Evolutionary conservation across 495 filamentous ascomycete species (phyloP).

Genomic region (Recurvomyces mirabilis): DNA sequence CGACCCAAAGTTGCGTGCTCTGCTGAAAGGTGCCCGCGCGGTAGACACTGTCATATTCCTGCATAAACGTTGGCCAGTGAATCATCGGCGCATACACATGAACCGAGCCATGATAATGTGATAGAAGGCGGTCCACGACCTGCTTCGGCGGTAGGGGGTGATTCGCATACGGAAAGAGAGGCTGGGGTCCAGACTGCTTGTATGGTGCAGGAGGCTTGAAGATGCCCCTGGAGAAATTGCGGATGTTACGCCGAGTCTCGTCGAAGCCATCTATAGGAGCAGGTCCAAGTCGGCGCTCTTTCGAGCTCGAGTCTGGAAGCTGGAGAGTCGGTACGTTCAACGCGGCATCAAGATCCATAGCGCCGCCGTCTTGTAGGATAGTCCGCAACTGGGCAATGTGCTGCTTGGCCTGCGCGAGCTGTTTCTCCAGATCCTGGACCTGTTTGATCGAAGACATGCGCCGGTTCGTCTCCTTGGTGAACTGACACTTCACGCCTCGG

Average conservation of each 20-base stretch:
- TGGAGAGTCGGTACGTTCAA: conserved; percentile 47
- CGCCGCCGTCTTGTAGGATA: conserved; percentile 34
- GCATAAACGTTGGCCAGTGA: conserved; percentile 77
- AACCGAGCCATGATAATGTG: conserved; percentile 60
- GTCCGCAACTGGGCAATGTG: conserved; percentile 63
- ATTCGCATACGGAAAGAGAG: conserved; percentile 41
- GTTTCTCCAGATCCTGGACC: conserved; percentile 92
- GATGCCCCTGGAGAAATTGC: conserved; percentile 63
- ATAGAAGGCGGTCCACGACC: conserved; percentile 62
- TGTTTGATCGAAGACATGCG: conserved; percentile 99
- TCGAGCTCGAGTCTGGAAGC: conserved; percentile 58
- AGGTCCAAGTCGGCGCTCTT: conserved; percentile 39
- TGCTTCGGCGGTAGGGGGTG: conserved; percentile 54
- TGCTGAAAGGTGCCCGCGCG: conserved; percentile 50
- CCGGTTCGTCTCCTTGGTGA: conserved; percentile 97
- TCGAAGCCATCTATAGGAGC: conserved; percentile 56
- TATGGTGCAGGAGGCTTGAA: conserved; percentile 71
- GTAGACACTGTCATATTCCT: conserved; percentile 69
- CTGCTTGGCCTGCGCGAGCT: conserved; percentile 61
- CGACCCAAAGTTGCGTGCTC: conserved; percentile 63
- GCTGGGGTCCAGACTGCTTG: conserved; percentile 43
- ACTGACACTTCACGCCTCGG: conserved; percentile 91
- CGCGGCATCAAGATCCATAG: conserved; percentile 51
- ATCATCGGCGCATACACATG: conserved; percentile 75
- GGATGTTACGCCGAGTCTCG: conserved; percentile 58